These are phyloP conservation scores for Parmales sp. DNA, from an alignment of 108 stramenopile species.

Conservation along the genomic window DNA sequence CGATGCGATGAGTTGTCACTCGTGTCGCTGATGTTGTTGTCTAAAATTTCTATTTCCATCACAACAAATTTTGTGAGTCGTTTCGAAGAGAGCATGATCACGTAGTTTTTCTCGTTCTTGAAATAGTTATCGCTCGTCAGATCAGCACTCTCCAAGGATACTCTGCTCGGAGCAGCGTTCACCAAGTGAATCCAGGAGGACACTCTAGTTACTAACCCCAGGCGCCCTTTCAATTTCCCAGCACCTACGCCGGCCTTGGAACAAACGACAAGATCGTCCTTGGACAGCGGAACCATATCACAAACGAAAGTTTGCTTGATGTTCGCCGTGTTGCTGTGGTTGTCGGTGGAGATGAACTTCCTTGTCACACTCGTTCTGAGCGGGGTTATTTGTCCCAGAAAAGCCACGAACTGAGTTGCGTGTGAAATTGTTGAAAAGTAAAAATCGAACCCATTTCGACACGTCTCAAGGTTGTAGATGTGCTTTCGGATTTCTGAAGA, in stretches of 20 bases:
- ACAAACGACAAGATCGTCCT: constrained; percentile 87
- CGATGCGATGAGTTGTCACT: constrained; percentile 45
- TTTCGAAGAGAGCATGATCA: constrained; percentile 47
- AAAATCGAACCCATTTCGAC: constrained; percentile 90
- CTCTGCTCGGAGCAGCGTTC: constrained; percentile 61
- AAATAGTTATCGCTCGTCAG: constrained; percentile 67
- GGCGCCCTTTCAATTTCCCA: constrained; percentile 57
- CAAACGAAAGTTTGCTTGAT: constrained; percentile 81
- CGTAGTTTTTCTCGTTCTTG: constrained; percentile 53
- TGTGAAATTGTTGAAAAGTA: constrained; percentile 72
- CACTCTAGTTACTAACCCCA: constrained; percentile 58
- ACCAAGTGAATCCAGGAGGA: constrained; percentile 50
- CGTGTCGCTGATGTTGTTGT: neutral
- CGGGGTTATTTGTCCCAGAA: constrained; percentile 70
- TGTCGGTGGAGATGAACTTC: constrained; percentile 84
- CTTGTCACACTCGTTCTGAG: constrained; percentile 69
- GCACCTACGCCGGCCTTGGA: constrained; percentile 46
- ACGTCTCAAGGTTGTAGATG: constrained; percentile 71
- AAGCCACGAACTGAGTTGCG: constrained; percentile 72
- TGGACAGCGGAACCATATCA: constrained; percentile 91
- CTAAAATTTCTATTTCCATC: constrained; percentile 37
- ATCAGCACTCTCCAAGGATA: too few species aligned
- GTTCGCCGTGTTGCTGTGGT: constrained; percentile 82
- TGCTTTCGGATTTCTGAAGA: constrained; percentile 58
- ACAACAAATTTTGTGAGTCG: constrained; percentile 78